Percentiles rank a stretch among this genome's conserved stretches.
These are phyloP conservation scores for Penicillium olsonii DNA, from an alignment of 2,329 filamentous ascomycete genomes.

Conservation along the genomic window DNA sequence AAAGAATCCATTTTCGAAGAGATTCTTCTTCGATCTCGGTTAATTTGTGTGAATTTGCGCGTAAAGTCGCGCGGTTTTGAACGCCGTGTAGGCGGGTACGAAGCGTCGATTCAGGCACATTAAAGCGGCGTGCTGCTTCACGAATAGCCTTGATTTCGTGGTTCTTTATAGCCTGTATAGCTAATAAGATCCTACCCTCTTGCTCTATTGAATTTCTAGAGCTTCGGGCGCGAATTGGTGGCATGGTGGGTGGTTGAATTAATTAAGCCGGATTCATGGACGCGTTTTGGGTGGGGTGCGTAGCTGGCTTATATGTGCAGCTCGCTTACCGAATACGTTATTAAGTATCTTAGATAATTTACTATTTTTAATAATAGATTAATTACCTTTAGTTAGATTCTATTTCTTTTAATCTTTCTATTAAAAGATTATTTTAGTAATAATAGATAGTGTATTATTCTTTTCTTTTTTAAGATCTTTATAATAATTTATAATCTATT, in stretches of 20 bases:
- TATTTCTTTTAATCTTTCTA: no score
- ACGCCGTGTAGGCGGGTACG: not conserved
- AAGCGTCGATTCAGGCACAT: constrained; percentile 2
- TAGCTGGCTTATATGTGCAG: not conserved
- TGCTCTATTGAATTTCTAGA: constrained; percentile 2
- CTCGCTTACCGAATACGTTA: no score
- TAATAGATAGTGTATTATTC: no score
- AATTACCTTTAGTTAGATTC: no score
- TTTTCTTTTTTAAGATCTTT: no score
- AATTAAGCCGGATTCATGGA: not conserved
- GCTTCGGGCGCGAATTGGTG: constrained; percentile 2
- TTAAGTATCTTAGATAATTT: no score
- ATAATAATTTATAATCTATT: no score
- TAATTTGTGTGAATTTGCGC: constrained; percentile 6
- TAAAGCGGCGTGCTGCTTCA: constrained; percentile 3
- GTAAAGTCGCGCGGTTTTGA: not conserved
- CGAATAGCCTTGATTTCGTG: not conserved
- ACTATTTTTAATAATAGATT: no score
- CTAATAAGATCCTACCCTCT: constrained; percentile 6
- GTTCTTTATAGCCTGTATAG: constrained; percentile 4
- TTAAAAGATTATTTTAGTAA: no score
- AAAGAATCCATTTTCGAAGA: constrained; percentile 12
- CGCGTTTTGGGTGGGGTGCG: not conserved
- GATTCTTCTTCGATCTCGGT: constrained; percentile 10
- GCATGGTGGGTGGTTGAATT: constrained; percentile 7